Percentiles rank a stretch among this genome's conserved stretches.
Evolutionary conservation across 2,329 filamentous ascomycete genomes (phyloP).

Genomic region (Rhinocladiella similis): DNA sequence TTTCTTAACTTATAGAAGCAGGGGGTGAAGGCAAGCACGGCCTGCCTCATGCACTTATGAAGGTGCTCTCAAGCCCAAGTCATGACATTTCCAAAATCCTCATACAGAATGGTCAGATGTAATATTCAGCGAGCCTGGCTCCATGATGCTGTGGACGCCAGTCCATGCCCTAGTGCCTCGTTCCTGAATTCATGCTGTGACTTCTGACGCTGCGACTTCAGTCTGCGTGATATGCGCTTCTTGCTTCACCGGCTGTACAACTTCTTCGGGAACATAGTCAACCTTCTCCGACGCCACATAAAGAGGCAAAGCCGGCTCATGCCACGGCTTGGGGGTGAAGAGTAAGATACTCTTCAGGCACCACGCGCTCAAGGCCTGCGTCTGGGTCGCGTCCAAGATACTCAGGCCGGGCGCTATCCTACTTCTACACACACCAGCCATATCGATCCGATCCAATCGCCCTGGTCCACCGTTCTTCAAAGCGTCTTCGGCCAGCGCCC

Average conservation of each 20-base stretch:
- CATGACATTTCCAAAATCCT: too few relatives aligned
- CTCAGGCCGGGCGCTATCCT: constrained; percentile 7
- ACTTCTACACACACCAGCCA: constrained; percentile 42
- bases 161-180: too few relatives aligned
- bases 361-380: constrained; percentile 4
- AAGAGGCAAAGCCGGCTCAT: constrained; percentile 2
- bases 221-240: neutral
- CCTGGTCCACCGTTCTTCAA: constrained; percentile 51
- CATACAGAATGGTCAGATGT: too few relatives aligned
- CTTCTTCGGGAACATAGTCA: constrained; percentile 2
- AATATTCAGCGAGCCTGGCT: too few relatives aligned
- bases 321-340: constrained; percentile 1
- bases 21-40: too few relatives aligned
- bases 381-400: constrained; percentile 7
- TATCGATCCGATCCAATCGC: constrained; percentile 39
- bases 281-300: constrained; percentile 7
- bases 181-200: too few relatives aligned
- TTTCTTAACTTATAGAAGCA: too few relatives aligned
- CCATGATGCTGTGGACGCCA: too few relatives aligned
- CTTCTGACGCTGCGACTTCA: neutral
- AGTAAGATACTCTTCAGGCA: constrained; percentile 10
- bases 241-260: neutral
- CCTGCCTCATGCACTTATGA: too few relatives aligned
- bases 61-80: too few relatives aligned
- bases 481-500: constrained; percentile 48